A percentile compares a stretch with the other conserved stretches of the same genome.
phyloP scores from a whole-genome alignment of 768 basidiomycete species.

The Trametes villosa region DNA sequence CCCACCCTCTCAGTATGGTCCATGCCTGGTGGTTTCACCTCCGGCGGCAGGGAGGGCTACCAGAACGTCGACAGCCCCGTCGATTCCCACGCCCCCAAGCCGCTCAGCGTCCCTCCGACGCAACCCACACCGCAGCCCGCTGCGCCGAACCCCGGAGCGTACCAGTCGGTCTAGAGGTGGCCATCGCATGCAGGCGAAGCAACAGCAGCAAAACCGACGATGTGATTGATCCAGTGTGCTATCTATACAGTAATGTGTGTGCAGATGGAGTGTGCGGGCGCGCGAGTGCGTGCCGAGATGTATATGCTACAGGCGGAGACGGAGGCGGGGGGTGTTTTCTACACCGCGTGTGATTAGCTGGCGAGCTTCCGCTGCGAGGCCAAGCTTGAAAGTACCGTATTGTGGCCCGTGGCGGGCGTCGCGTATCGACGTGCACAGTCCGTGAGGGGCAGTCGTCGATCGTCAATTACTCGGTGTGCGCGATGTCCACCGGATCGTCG shows the following conservation, averaged over 20 bases:
- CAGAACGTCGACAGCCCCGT: constrained; percentile 41
- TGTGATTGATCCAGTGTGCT: constrained; percentile 8
- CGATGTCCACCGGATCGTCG: constrained; percentile 28
- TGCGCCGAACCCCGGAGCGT: constrained; percentile 34
- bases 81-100: constrained; percentile 28
- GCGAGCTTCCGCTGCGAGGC: background rate
- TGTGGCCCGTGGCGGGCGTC: too few relatives aligned
- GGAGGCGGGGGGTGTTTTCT: constrained; percentile 1
- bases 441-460: background rate
- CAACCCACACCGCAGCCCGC: constrained; percentile 26
- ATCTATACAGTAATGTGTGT: constrained; percentile 15
- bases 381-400: background rate
- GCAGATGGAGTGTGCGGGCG: background rate
- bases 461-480: constrained; percentile 19
- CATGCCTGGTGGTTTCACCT: constrained; percentile 48
- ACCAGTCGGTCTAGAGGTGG: constrained; percentile 36
- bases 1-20: constrained; percentile 41
- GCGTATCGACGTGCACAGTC: too few relatives aligned
- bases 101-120: constrained; percentile 28
- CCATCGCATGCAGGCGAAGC: background rate
- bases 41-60: constrained; percentile 40
- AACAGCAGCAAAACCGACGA: background rate
- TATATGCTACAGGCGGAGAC: constrained; percentile 20
- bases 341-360: background rate
- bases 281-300: background rate